Evolutionary conservation across 2,329 filamentous ascomycete genomes (phyloP).

Genomic region (Aspergillus fumigatiaffinis): DNA sequence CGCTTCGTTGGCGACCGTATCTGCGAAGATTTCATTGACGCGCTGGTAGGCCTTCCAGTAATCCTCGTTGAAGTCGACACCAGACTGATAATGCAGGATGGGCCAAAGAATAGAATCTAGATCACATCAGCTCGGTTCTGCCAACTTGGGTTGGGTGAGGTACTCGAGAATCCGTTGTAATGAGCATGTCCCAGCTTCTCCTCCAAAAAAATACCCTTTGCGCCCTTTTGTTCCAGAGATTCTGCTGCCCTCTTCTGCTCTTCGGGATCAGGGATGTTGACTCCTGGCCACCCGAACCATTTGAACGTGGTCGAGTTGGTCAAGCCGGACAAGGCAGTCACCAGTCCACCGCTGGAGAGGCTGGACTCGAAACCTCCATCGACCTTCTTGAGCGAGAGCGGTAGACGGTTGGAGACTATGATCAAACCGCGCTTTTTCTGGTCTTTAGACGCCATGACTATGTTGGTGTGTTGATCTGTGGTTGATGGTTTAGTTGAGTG

Average conservation of each 20-base stretch:
- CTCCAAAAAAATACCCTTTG: slow-evolving; percentile 81
- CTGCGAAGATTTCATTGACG: slow-evolving; percentile 84
- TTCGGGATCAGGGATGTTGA: slow-evolving; percentile 70
- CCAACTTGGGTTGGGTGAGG: background rate
- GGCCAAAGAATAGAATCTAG: slow-evolving; percentile 93
- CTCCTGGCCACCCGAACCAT: slow-evolving; percentile 95
- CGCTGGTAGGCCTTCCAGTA: slow-evolving; percentile 84
- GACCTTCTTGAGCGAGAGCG: slow-evolving; percentile 83
- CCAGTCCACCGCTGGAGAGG: slow-evolving; percentile 87
- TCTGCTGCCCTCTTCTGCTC: slow-evolving; percentile 67
- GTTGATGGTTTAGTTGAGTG: background rate
- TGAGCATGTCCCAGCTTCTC: slow-evolving; percentile 84
- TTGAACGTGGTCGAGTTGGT: slow-evolving; percentile 86
- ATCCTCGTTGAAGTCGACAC: slow-evolving; percentile 86
- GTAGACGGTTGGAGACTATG: slow-evolving; percentile 85
- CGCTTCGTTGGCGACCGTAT: slow-evolving; percentile 74
- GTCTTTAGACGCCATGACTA: background rate
- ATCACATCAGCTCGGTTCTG: background rate
- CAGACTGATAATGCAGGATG: slow-evolving; percentile 92
- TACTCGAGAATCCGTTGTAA: slow-evolving; percentile 96
- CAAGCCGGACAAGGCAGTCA: slow-evolving; percentile 82
- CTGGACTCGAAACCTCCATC: slow-evolving; percentile 79
- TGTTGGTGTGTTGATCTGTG: background rate
- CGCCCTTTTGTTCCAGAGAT: slow-evolving; percentile 72
- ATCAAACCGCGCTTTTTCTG: slow-evolving; percentile 41